These are phyloP conservation scores for Cerrena zonata DNA, from an alignment of 1,284 basidiomycete genomes.

Conservation along the genomic window DNA sequence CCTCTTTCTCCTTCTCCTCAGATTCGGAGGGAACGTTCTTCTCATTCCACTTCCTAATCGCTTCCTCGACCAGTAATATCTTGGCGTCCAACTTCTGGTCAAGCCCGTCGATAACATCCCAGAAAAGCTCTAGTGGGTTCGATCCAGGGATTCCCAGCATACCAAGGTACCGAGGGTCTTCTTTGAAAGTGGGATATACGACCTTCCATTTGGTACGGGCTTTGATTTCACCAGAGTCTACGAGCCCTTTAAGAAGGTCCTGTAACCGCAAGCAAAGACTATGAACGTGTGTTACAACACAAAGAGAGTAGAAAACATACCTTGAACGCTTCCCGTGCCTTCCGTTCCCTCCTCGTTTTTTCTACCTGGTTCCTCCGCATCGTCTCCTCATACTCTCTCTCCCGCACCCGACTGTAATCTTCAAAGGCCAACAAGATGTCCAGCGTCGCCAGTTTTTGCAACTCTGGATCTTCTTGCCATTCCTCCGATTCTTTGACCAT, in stretches of 20 bases:
- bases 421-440: slow-evolving; percentile 90
- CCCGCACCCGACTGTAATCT: slow-evolving; percentile 81
- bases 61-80: slow-evolving; percentile 57
- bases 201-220: slow-evolving; percentile 89
- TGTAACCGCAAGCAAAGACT: slow-evolving; percentile 23
- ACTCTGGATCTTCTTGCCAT: slow-evolving; percentile 69
- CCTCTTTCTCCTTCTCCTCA: slow-evolving; percentile 18
- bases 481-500: slow-evolving; percentile 71
- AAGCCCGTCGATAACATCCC: slow-evolving; percentile 85
- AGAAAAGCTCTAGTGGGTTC: slow-evolving; percentile 91
- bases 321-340: slow-evolving; percentile 84
- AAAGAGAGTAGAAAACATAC: slow-evolving; percentile 32
- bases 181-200: slow-evolving; percentile 70
- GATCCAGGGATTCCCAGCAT: slow-evolving; percentile 90
- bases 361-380: slow-evolving; percentile 75
- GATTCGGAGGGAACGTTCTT: slow-evolving; percentile 9
- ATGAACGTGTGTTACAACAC: background rate
- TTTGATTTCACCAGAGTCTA: slow-evolving; percentile 63
- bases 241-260: slow-evolving; percentile 67
- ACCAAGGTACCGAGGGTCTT: slow-evolving; percentile 77
- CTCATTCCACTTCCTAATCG: slow-evolving; percentile 47
- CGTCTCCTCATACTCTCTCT: slow-evolving; percentile 84
- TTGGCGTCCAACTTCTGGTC: slow-evolving; percentile 81
- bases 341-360: slow-evolving; percentile 75
- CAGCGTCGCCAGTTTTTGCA: slow-evolving; percentile 77